These are phyloP conservation scores for Fusarium mundagurra DNA, from an alignment of 2,329 filamentous ascomycete species.

Conservation along the genomic window DNA sequence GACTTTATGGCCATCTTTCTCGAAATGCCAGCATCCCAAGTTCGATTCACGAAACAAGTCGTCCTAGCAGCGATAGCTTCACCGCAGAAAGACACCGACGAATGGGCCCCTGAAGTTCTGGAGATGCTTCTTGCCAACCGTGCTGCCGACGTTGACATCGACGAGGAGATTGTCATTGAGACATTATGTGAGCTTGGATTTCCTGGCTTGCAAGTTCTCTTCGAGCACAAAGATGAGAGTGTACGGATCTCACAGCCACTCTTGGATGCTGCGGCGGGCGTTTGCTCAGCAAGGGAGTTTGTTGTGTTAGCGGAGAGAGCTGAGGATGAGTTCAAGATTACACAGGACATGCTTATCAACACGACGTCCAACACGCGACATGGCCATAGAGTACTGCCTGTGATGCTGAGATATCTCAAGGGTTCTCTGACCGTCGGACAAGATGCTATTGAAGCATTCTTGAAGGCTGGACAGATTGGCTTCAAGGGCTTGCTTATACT, in stretches of 20 bases:
- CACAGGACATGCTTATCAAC: constrained; percentile 28
- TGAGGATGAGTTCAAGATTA: constrained; percentile 23
- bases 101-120: constrained; percentile 25
- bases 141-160: constrained; percentile 21
- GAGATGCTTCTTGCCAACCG: constrained; percentile 25
- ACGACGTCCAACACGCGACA: constrained; percentile 15
- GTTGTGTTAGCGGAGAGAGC: constrained; percentile 7
- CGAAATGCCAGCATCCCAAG: constrained; percentile 11
- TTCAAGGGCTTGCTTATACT: constrained; percentile 25
- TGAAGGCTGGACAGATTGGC: constrained; percentile 19
- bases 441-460: constrained; percentile 17
- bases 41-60: constrained; percentile 20
- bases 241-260: constrained; percentile 15
- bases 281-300: constrained; percentile 24
- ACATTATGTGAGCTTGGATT: constrained; percentile 12
- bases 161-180: constrained; percentile 19
- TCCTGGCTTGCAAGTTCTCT: constrained; percentile 13
- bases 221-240: constrained; percentile 17
- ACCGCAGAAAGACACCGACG: constrained; percentile 13
- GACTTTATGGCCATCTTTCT: constrained; percentile 26
- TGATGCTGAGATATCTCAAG: constrained; percentile 19
- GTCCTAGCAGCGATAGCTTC: constrained; percentile 17
- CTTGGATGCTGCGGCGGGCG: constrained; percentile 17
- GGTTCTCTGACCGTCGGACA: constrained; percentile 8
- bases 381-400: constrained; percentile 19